Evolutionary conservation across 805 yeast genomes (phyloP), one percentile per base, ranked within the genome.

Genomic region (Yamadazyma sp.): DNA sequence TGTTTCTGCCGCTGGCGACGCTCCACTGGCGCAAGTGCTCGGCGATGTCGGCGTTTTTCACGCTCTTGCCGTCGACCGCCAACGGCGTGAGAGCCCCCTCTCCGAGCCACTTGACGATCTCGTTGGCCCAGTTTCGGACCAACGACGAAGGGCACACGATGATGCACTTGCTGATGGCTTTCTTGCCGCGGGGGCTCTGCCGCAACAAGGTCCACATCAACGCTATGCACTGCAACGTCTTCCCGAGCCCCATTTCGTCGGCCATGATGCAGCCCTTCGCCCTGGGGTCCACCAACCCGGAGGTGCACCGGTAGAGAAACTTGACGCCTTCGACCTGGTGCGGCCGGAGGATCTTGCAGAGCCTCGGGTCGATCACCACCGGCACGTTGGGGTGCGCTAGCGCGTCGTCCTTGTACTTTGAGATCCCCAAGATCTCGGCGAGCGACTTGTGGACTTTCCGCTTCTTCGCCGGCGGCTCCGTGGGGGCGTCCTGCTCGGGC

Each of bases 211-310:
- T 91, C 98, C 98, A 91, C 85, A 90, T 73, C 21, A 91, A 68
- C 0, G 96, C 73, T 22, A 91, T 73, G 59, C 98, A 91, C 57
- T 88, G 96, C 17, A 88, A 67, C 0, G 96, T 88, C 55, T 88
- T 88, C 17, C 96, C 96, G 26, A 88, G 68, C 3, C 96, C 97
- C 97, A 89, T 89, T 59, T 86, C 97, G 63, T 89, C 97, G 0
- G 97, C 97, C 98, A 91, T 91, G 35, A 91, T 91, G 55, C 97
- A 91, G 3, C 99, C 99, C 53, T 84, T 79, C 0, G 97, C 97
- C 22, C 83, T 71, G 6, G 87, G 75, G 55, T 84, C 88, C 18
- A 82, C 75, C 22, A 90, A 62, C 0, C 99, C 99, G 1, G 96
- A 75, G 0, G 95, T 88, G 60, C 99, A 91, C 38, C 90, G 66